Conservation (phyloP, 768 basidiomycete species). For the Trametes cingulata region DNA sequence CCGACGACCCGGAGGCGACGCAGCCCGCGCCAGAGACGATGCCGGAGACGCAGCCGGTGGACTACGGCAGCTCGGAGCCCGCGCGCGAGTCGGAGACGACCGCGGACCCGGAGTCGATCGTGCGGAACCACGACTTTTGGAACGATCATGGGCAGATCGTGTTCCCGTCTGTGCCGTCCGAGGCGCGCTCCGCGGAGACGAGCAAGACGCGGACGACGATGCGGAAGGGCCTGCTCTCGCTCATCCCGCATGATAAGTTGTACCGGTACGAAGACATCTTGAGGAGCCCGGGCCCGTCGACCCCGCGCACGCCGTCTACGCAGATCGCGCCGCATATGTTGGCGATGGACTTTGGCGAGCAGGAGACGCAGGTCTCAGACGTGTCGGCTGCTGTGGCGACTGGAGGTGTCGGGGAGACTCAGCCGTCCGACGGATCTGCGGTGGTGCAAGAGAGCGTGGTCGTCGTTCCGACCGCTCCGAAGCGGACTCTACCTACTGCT, state of each 20-base stretch:
- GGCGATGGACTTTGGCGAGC: background rate
- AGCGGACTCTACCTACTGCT: conserved; percentile 4
- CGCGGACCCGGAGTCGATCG: no score
- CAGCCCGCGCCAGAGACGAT: conserved; percentile 12
- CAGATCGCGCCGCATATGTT: background rate
- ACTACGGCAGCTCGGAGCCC: conserved; percentile 9
- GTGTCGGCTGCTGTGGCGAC: background rate
- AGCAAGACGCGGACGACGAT: background rate
- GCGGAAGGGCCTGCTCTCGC: background rate
- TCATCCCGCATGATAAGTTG: conserved; percentile 17
- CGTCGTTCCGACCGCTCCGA: background rate
- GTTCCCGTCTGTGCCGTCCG: conserved; percentile 1
- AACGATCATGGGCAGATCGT: conserved; percentile 14
- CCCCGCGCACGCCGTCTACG: no score
- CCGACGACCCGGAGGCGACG: conserved; percentile 10
- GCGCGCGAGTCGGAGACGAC: background rate
- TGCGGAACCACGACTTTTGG: background rate
- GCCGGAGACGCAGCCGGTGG: background rate
- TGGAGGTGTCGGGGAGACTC: conserved; percentile 21
- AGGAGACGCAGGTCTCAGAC: conserved; percentile 4
- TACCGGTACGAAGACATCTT: conserved; percentile 16
- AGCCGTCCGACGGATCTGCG: conserved; percentile 23
- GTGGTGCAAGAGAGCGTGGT: conserved; percentile 5
- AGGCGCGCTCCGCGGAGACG: background rate
- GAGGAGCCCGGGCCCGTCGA: background rate